These are phyloP conservation scores for Acer negundo DNA, from an alignment of 345 rosid genomes.

Conservation along the genomic window DNA sequence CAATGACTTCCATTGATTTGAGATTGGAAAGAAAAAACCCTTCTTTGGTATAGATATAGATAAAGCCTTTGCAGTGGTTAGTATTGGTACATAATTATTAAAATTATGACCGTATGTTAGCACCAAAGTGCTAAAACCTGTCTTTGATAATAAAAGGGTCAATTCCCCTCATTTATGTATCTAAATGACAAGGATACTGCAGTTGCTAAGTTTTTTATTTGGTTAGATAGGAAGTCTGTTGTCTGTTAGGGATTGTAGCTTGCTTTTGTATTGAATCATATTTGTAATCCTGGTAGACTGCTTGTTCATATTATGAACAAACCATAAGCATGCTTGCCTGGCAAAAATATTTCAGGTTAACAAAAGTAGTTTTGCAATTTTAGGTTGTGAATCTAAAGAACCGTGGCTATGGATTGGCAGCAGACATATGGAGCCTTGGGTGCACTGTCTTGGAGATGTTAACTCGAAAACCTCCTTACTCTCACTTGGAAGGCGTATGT, in stretches of 20 bases:
- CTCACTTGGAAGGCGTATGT: conserved; percentile 61
- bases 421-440: conserved; percentile 96
- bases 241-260: background rate
- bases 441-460: conserved; percentile 89
- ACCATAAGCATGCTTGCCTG: background rate
- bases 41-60: background rate
- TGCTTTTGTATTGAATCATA: background rate
- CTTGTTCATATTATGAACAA: background rate
- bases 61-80: background rate
- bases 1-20: too few species aligned
- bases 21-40: too few species aligned
- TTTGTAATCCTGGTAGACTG: background rate
- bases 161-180: background rate
- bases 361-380: conserved; percentile 12
- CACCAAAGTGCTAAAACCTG: background rate
- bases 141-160: background rate
- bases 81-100: too few species aligned
- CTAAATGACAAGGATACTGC: background rate
- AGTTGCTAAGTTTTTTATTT: too few species aligned
- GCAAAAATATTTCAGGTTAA: background rate
- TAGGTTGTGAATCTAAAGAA: conserved; percentile 65
- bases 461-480: conserved; percentile 62
- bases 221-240: background rate
- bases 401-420: conserved; percentile 65
- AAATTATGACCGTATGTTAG: background rate